Conservation (phyloP, 345 rosid species). For the Firmiana major region DNA sequence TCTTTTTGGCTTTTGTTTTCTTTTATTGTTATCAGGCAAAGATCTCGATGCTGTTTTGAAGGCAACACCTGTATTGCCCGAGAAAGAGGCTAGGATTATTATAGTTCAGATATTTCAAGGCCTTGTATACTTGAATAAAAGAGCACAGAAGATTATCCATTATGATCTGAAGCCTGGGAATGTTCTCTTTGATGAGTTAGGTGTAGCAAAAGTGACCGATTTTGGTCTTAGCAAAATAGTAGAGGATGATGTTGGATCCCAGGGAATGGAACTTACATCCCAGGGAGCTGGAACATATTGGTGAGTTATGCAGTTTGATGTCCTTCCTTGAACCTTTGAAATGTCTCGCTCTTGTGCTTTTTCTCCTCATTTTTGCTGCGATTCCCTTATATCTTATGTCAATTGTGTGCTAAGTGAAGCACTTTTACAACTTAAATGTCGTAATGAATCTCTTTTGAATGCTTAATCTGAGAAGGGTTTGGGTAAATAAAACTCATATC, state of each 20-base stretch:
- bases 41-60: slow-evolving; percentile 98
- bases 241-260: slow-evolving; percentile 89
- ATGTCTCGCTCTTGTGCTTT: neutral
- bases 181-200: slow-evolving; percentile 94
- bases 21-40: slow-evolving; percentile 56
- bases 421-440: neutral
- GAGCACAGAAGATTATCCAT: slow-evolving; percentile 85
- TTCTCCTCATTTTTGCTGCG: neutral
- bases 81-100: slow-evolving; percentile 90
- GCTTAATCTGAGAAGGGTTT: neutral
- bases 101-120: slow-evolving; percentile 97
- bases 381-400: neutral
- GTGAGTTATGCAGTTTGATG: slow-evolving; percentile 35
- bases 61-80: slow-evolving; percentile 90
- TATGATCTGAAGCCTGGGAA: slow-evolving; percentile 99
- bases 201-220: slow-evolving; percentile 97
- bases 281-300: slow-evolving; percentile 99
- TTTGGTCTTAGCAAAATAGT: slow-evolving; percentile 99
- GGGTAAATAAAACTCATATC: neutral
- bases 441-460: neutral
- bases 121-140: slow-evolving; percentile 85
- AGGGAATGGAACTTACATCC: slow-evolving; percentile 99
- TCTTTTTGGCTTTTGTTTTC: slow-evolving; percentile 2
- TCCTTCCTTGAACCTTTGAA: neutral
- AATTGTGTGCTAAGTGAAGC: neutral